Conservation (phyloP, 768 basidiomycete species). For the Butyriboletus loyo region DNA sequence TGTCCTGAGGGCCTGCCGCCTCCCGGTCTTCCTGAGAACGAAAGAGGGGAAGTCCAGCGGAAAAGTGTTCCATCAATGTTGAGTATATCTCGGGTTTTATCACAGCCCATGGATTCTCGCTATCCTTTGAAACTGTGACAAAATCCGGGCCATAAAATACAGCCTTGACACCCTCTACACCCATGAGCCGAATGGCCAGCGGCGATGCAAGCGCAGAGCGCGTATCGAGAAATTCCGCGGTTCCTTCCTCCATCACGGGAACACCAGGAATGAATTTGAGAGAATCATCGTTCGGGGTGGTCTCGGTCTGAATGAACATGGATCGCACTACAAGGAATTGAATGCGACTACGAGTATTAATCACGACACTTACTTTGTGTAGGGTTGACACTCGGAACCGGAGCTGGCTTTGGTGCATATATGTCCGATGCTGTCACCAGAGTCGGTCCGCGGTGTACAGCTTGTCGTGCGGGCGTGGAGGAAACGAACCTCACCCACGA, state of each 20-base stretch:
- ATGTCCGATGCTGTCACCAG: conserved; percentile 34
- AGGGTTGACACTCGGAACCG: conserved; percentile 10
- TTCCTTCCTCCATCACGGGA: conserved; percentile 82
- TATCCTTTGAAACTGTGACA: conserved; percentile 91
- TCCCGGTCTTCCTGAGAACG: conserved; percentile 76
- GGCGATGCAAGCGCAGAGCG: conserved; percentile 86
- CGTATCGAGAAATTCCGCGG: conserved; percentile 92
- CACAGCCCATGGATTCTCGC: conserved; percentile 81
- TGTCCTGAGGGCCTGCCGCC: conserved; percentile 88
- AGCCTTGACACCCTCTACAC: conserved; percentile 83
- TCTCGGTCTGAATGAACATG: conserved; percentile 99
- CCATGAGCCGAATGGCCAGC: conserved; percentile 92
- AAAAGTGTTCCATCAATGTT: conserved; percentile 95
- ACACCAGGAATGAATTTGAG: conserved; percentile 97
- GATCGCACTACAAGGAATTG: conserved; percentile 53
- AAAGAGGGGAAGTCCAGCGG: conserved; percentile 85
- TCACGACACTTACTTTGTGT: conserved; percentile 33
- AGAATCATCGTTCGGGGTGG: conserved; percentile 95
- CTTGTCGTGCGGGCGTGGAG: conserved; percentile 14
- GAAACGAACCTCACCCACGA: conserved; percentile 26
- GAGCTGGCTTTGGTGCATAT: conserved; percentile 9
- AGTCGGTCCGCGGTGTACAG: conserved; percentile 31
- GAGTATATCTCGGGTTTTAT: conserved; percentile 97
- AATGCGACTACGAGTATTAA: background rate
- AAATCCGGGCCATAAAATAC: conserved; percentile 99